These are phyloP conservation scores for Pascua guehoae DNA, from an alignment of 1,284 basidiomycete genomes.

Conservation along the genomic window DNA sequence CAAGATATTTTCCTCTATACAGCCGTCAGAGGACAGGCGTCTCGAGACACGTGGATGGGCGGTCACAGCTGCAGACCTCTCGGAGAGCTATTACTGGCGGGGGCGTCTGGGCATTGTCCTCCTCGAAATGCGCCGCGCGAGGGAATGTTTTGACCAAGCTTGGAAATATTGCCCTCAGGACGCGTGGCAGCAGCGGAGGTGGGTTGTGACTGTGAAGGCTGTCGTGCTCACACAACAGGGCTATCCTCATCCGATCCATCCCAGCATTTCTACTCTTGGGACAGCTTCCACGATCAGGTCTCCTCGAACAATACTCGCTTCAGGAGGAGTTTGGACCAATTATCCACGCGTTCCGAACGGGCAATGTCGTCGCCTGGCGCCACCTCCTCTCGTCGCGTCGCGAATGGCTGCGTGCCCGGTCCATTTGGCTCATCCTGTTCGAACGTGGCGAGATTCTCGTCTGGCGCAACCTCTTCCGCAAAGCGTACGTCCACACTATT, in stretches of 20 bases:
- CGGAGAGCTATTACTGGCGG: constrained; percentile 45
- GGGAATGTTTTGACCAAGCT: constrained; percentile 37
- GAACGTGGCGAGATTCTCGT: constrained; percentile 51
- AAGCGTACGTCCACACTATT: constrained; percentile 33
- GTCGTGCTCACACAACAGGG: constrained; percentile 23
- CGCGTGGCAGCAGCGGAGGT: constrained; percentile 36
- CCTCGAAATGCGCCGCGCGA: constrained; percentile 34
- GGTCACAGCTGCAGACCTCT: constrained; percentile 25
- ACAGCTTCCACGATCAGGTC: constrained; percentile 27
- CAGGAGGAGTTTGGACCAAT: constrained; percentile 38
- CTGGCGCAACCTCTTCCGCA: constrained; percentile 49
- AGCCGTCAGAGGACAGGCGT: constrained; percentile 33
- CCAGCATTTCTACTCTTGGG: constrained; percentile 49
- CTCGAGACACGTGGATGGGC: constrained; percentile 21
- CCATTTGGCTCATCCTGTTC: constrained; percentile 47
- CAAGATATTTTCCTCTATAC: constrained; percentile 25
- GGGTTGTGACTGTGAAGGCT: constrained; percentile 6
- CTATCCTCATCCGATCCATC: constrained; percentile 49
- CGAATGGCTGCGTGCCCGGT: constrained; percentile 46
- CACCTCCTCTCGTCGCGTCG: constrained; percentile 33
- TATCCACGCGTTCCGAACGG: constrained; percentile 41
- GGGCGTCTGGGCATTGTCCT: constrained; percentile 37
- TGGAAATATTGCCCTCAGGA: constrained; percentile 29
- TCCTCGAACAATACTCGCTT: constrained; percentile 44
- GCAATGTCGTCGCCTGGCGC: constrained; percentile 44